Conservation (phyloP, 176 grass and related monocot genomes). For the Cenchrus americanus region DNA sequence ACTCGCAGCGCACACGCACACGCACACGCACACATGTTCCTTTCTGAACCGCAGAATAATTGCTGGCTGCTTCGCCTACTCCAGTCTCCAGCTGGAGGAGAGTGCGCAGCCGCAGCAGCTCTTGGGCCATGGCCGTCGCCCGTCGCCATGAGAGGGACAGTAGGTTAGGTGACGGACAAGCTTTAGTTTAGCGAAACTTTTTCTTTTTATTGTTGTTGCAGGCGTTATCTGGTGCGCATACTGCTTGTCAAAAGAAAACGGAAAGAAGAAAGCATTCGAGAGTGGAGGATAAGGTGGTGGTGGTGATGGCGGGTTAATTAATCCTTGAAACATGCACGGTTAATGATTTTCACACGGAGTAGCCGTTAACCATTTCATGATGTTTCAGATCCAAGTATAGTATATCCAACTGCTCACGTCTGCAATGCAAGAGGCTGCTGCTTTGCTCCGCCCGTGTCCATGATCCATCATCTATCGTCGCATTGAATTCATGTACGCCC, state of each 20-base stretch:
- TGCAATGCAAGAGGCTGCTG: too few species aligned
- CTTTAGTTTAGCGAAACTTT: background rate
- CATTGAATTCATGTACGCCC: too few species aligned
- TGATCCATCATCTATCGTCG: too few species aligned
- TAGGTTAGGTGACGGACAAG: constrained; percentile 6
- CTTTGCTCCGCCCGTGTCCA: too few species aligned
- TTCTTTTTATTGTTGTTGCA: background rate
- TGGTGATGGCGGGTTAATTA: background rate
- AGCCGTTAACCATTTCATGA: too few species aligned
- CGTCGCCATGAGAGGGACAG: background rate
- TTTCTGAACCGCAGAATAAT: constrained; percentile 15
- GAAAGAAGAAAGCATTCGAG: background rate
- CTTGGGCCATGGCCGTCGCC: background rate
- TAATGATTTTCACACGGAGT: background rate
- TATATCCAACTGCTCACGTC: too few species aligned
- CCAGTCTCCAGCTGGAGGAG: background rate
- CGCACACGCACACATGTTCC: background rate
- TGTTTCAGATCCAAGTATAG: too few species aligned
- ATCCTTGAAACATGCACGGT: background rate
- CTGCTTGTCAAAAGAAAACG: background rate
- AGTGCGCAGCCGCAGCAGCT: background rate
- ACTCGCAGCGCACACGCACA: background rate
- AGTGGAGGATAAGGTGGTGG: background rate
- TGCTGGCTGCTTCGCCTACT: background rate
- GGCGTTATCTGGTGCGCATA: background rate